These are phyloP conservation scores for Triglochin maritima DNA, from an alignment of 106 monocot genomes.

Conservation along the genomic window DNA sequence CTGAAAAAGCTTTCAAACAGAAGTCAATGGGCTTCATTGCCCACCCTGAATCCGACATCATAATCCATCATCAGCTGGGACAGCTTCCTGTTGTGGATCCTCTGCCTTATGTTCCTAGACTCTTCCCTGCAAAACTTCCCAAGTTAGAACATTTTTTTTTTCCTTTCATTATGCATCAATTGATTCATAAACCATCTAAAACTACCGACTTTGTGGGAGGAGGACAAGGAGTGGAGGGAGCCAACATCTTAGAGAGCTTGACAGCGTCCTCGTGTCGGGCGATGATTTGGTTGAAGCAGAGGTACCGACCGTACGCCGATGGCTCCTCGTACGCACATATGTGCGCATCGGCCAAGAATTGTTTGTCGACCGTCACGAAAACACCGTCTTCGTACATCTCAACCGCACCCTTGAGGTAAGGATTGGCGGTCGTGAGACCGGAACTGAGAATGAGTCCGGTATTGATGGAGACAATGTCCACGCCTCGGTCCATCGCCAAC, in stretches of 20 bases:
- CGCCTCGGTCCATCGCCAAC: slow-evolving; percentile 77
- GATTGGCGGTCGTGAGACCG: slow-evolving; percentile 25
- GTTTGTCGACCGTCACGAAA: slow-evolving; percentile 54
- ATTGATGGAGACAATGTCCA: slow-evolving; percentile 78
- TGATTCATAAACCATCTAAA: neutral
- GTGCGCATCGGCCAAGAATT: slow-evolving; percentile 63
- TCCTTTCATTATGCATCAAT: too few species aligned
- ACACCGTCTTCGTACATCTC: slow-evolving; percentile 86
- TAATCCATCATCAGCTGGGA: slow-evolving; percentile 2
- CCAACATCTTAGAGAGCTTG: slow-evolving; percentile 43
- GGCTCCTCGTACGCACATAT: slow-evolving; percentile 48
- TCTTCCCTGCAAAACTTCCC: neutral
- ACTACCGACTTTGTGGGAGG: slow-evolving; percentile 20
- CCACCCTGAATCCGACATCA: neutral
- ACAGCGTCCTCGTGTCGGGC: slow-evolving; percentile 57
- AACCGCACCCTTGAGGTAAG: slow-evolving; percentile 62
- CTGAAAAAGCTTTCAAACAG: too few species aligned
- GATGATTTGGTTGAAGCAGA: slow-evolving; percentile 66
- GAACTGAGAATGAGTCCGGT: slow-evolving; percentile 41
- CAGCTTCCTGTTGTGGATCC: slow-evolving; percentile 3
- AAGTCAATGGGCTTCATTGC: neutral
- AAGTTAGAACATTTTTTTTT: neutral
- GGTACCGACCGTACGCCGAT: slow-evolving; percentile 63
- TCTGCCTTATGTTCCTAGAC: neutral
- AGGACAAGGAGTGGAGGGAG: slow-evolving; percentile 22